phyloP scores from a whole-genome alignment of 345 rosid species.

The Moricandia moricandioides region DNA sequence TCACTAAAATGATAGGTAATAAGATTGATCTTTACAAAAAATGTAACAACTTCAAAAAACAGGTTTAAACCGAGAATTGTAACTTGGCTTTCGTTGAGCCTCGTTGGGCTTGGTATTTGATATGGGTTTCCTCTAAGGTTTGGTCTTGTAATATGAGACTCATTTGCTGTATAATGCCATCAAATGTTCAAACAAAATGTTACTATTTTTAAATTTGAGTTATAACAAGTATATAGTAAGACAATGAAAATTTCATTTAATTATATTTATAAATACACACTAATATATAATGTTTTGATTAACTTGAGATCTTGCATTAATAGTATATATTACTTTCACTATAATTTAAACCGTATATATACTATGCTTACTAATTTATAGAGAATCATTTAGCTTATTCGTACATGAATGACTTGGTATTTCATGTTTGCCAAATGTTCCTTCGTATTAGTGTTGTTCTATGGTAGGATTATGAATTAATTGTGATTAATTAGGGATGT shows the following conservation, averaged over 20 bases:
- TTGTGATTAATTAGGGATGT: too few species aligned
- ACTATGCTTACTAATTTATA: neutral
- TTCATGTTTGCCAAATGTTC: neutral
- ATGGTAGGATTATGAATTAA: neutral
- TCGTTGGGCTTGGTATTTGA: neutral
- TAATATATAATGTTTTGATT: neutral
- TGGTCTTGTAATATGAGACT: neutral
- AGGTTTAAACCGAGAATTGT: neutral
- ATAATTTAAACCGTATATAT: neutral
- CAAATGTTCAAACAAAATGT: neutral
- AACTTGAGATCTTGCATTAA: neutral
- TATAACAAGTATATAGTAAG: neutral
- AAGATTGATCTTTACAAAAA: neutral
- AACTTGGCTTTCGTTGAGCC: neutral
- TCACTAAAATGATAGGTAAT: neutral
- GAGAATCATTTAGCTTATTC: neutral
- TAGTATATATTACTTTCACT: neutral
- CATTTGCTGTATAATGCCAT: neutral
- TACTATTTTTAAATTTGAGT: neutral
- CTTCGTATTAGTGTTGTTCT: neutral
- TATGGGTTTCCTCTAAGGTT: neutral
- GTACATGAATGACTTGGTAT: neutral
- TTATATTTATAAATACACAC: neutral
- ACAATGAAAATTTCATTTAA: neutral
- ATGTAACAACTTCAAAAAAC: neutral